A percentile compares a stretch with the other conserved stretches of the same genome.
These are phyloP conservation scores for Plantago ovata DNA, from an alignment of 257 asterid genomes.

Conservation along the genomic window DNA sequence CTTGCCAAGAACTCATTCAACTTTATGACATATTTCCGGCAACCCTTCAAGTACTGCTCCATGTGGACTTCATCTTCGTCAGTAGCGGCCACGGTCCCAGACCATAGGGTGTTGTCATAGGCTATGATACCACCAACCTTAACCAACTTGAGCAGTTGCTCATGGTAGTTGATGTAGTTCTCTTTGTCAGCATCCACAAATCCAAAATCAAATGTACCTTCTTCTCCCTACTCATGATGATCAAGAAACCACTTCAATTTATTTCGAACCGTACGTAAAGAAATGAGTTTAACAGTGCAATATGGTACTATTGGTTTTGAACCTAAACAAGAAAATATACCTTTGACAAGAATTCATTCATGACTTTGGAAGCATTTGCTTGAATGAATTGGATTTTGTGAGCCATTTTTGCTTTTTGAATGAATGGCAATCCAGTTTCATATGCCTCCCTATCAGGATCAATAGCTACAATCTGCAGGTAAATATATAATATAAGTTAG, in stretches of 20 bases:
- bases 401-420: conserved; percentile 36
- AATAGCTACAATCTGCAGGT: conserved; percentile 35
- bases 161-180: conserved; percentile 49
- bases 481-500: background rate
- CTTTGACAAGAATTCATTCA: conserved; percentile 27
- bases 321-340: background rate
- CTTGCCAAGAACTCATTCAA: conserved; percentile 41
- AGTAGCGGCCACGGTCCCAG: conserved; percentile 44
- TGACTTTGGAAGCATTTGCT: conserved; percentile 26
- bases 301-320: background rate
- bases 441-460: conserved; percentile 48
- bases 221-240: conserved; percentile 34
- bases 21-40: conserved; percentile 30
- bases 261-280: background rate
- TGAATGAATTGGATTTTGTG: conserved; percentile 44
- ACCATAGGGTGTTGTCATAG: conserved; percentile 56
- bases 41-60: conserved; percentile 26
- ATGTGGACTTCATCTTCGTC: conserved; percentile 44
- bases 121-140: conserved; percentile 50
- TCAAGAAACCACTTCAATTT: too few species aligned
- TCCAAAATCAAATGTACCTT: conserved; percentile 46
- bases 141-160: conserved; percentile 34
- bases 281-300: background rate
- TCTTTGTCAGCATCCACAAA: conserved; percentile 55
- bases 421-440: conserved; percentile 49